Evolutionary conservation across 257 asterid species (phyloP), one percentile per base, ranked within the genome.

Genomic region (Ocimum tenuiflorum): DNA sequence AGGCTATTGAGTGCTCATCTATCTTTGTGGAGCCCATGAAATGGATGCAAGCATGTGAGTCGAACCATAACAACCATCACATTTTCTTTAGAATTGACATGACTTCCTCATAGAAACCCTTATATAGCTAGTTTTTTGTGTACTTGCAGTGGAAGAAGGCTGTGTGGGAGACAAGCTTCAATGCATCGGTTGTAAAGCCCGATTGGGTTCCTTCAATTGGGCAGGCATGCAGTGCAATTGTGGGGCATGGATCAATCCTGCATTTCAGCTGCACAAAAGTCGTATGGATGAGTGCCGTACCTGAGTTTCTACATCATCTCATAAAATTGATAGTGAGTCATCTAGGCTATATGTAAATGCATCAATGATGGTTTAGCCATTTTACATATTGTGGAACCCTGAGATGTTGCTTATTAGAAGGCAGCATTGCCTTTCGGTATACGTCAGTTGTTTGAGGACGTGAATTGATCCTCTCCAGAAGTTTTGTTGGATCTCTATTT

Each of bases 201-300:
- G 95, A 41, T 62, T 91, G 61, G 98, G 98, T 48, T 78, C 85
- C 17, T 91, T 89, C 83, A 85, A 83, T 48, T 91, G 96, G 97
- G 89, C 95, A 42, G 98, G 98, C 29, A 84, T 91, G 95, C 98
- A 87, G 74, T 91, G 98, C 87, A 91, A 68, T 35, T 91, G 98
- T 65, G 97, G 97, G 66, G 73, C 85, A 12, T 91, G 96, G 96
- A 71, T 91, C 23, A 87, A 75, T 80, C 98, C 97, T 23, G 97
- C 98, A 6, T 91, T 91, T 82, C 98, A 87, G 84, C 89, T 91
- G 68, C 97, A 89, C 80, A 91, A 87, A 67, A 87, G 81, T 53
- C 91, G 98, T 23, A 15, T 91, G 12, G 98, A 89, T 50, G 95
- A 89, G 78, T 84, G 87, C 60, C 72, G 31, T 11, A 47, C 59